Evolutionary conservation across 805 yeast genomes (phyloP).

Genomic region (Jamesozyma spencerorum): DNA sequence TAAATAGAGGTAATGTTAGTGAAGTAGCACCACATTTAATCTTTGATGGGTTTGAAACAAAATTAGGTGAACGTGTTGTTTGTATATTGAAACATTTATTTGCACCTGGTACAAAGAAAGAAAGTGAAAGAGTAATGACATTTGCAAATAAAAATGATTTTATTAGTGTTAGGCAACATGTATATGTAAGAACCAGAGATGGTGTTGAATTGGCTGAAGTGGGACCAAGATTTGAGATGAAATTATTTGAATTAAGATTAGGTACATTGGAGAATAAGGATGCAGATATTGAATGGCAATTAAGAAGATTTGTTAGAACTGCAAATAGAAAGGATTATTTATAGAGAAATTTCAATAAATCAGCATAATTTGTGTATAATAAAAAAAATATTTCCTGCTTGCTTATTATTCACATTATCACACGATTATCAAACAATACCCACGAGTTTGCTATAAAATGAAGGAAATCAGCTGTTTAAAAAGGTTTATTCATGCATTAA

Average conservation of each 20-base stretch:
- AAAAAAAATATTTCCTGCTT: no score
- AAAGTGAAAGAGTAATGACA: conserved; percentile 83
- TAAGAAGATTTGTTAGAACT: conserved; percentile 86
- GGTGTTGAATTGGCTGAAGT: conserved; percentile 88
- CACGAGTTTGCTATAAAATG: no score
- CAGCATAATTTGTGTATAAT: no score
- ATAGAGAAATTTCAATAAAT: conserved; percentile 5
- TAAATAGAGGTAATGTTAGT: conserved; percentile 75
- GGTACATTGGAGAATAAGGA: conserved; percentile 93
- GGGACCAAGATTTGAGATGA: conserved; percentile 98
- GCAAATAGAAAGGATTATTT: conserved; percentile 91
- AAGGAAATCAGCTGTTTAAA: no score
- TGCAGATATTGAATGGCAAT: conserved; percentile 96
- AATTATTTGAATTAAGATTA: conserved; percentile 73
- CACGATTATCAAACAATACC: no score
- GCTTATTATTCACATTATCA: no score
- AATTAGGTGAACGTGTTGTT: conserved; percentile 73
- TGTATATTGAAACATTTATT: conserved; percentile 78
- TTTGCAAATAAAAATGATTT: conserved; percentile 87
- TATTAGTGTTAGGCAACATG: conserved; percentile 90
- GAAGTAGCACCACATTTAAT: conserved; percentile 92
- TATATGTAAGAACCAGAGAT: conserved; percentile 81
- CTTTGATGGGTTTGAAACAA: conserved; percentile 78
- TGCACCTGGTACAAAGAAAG: conserved; percentile 94
- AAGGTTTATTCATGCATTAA: no score